phyloP scores from a whole-genome alignment of 257 asterid genomes.

The Parsonsia alboflavescens region DNA sequence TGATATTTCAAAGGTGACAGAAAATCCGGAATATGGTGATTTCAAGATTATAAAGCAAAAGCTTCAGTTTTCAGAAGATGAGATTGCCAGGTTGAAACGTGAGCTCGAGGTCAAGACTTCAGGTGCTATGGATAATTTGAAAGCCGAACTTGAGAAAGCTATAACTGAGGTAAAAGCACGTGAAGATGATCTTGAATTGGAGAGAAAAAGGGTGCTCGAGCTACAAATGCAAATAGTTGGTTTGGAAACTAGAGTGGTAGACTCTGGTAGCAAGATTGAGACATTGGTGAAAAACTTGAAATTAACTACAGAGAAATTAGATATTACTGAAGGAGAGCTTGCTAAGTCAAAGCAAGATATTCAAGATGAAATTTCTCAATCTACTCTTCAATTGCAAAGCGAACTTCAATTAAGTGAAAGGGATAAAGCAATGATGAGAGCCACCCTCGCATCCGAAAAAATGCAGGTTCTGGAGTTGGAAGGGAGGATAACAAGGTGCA shows the following conservation, averaged over 20 bases:
- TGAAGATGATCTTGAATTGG: constrained; percentile 38
- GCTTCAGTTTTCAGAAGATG: constrained; percentile 45
- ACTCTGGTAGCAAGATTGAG: constrained; percentile 10
- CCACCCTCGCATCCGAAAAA: constrained; percentile 39
- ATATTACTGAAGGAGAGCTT: constrained; percentile 18
- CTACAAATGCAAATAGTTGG: constrained; percentile 40
- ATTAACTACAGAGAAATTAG: constrained; percentile 5
- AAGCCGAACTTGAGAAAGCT: constrained; percentile 41
- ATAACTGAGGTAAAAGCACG: constrained; percentile 36
- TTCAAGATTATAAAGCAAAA: constrained; percentile 30
- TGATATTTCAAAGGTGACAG: constrained; percentile 17
- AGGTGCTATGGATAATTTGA: constrained; percentile 24
- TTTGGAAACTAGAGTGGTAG: constrained; percentile 6
- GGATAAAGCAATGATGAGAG: constrained; percentile 30
- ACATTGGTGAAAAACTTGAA: constrained; percentile 20
- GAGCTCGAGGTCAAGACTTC: constrained; percentile 35
- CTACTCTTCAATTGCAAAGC: constrained; percentile 3
- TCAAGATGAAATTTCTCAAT: constrained; percentile 1
- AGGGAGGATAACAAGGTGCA: constrained; percentile 28
- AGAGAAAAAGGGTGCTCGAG: constrained; percentile 33
- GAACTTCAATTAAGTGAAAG: constrained; percentile 20
- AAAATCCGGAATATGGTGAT: constrained; percentile 20
- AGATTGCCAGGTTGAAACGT: constrained; percentile 40
- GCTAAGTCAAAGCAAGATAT: background rate
- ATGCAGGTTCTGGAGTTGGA: constrained; percentile 33